Evolutionary conservation across 768 basidiomycete genomes (phyloP).

Genomic region (Erythrobasidium yunnanense): DNA sequence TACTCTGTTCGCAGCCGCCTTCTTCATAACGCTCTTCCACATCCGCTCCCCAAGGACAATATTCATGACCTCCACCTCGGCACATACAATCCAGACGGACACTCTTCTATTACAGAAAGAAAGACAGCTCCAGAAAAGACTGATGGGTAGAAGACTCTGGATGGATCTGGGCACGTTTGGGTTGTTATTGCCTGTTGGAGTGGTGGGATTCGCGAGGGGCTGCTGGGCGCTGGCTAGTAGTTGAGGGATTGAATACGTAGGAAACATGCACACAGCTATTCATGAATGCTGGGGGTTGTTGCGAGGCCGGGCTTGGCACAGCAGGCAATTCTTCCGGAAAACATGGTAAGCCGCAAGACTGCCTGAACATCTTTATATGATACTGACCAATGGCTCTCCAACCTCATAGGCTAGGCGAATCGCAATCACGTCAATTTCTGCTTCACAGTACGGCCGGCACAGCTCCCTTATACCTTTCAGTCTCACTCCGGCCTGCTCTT

Average conservation of each 20-base stretch:
- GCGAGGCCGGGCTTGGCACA: too few relatives aligned
- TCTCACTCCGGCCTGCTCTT: too few relatives aligned
- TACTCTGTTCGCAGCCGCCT: slow-evolving; percentile 47
- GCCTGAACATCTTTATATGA: too few relatives aligned
- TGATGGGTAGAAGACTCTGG: slow-evolving; percentile 56
- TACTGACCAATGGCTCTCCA: too few relatives aligned
- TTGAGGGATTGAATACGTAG: background rate
- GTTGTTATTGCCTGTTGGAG: slow-evolving; percentile 30
- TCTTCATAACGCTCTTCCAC: slow-evolving; percentile 72
- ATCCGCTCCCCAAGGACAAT: slow-evolving; percentile 75
- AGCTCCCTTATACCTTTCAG: too few relatives aligned
- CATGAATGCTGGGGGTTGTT: too few relatives aligned
- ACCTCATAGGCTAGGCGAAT: too few relatives aligned
- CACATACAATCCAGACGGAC: slow-evolving; percentile 41
- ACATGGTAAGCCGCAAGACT: too few relatives aligned
- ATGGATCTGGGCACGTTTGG: slow-evolving; percentile 34
- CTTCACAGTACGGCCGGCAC: too few relatives aligned
- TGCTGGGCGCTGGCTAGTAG: slow-evolving; percentile 10
- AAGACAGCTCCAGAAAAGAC: slow-evolving; percentile 61
- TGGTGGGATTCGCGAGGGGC: slow-evolving; percentile 29
- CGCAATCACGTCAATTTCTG: too few relatives aligned
- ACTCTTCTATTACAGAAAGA: slow-evolving; percentile 73
- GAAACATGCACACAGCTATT: too few relatives aligned
- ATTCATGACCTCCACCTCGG: slow-evolving; percentile 53
- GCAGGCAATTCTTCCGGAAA: too few relatives aligned